Percentiles rank a stretch among this genome's conserved stretches.
phyloP scores from a whole-genome alignment of 2,329 filamentous ascomycete genomes.

The Sporothrix brasiliensis region DNA sequence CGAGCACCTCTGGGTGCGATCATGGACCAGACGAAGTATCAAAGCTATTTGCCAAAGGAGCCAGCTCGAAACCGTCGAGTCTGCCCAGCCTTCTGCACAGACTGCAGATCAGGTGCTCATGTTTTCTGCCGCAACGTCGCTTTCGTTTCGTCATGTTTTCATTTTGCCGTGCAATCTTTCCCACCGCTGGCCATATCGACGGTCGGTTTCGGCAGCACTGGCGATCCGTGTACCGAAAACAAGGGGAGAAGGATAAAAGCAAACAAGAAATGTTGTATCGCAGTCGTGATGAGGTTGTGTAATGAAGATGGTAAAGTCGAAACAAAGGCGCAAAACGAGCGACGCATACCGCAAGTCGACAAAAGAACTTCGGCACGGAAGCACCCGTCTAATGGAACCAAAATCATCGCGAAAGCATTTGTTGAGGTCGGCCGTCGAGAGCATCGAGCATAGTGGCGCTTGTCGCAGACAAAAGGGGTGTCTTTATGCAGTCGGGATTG shows the following conservation, averaged over 20 bases:
- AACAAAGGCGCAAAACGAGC: not conserved
- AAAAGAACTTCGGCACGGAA: not conserved
- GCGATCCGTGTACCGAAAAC: slow-evolving; percentile 24
- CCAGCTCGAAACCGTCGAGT: not conserved
- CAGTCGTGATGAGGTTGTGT: too few species aligned
- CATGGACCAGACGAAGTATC: slow-evolving; percentile 14
- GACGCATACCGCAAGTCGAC: not conserved
- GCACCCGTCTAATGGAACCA: slow-evolving; percentile 7
- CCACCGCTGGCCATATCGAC: not conserved
- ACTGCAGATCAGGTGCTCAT: slow-evolving; percentile 18
- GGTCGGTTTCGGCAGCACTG: slow-evolving; percentile 15
- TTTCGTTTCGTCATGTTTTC: not conserved
- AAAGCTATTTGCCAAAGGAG: not conserved
- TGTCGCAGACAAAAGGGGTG: slow-evolving; percentile 23
- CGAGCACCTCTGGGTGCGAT: not conserved
- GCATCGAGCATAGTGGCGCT: not conserved
- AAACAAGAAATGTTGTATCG: not conserved
- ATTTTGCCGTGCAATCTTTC: not conserved
- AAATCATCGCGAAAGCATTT: not conserved
- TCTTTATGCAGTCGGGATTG: slow-evolving; percentile 1
- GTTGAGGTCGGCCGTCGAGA: not conserved
- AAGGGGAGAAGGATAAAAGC: not conserved
- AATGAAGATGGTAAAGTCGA: not conserved
- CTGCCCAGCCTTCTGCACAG: not conserved
- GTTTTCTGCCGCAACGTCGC: not conserved